Conservation (phyloP, 2,329 filamentous ascomycete genomes). For the Aschersonia sp. region DNA sequence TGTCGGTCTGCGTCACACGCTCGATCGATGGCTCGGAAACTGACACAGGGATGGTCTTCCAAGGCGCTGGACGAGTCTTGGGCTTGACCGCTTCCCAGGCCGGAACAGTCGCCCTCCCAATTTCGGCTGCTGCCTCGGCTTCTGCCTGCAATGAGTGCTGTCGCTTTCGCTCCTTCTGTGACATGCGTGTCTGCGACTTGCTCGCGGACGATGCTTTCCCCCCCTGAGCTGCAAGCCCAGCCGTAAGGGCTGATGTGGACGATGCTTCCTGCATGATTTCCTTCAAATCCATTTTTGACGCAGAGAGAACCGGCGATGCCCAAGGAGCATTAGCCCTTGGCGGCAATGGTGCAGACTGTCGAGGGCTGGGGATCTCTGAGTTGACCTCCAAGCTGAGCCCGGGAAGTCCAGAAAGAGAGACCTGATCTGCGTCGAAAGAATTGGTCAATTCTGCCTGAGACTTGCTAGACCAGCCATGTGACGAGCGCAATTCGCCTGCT, state of each 20-base stretch:
- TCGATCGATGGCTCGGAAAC: conserved; percentile 32
- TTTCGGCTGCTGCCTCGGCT: conserved; percentile 23
- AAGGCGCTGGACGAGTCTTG: conserved; percentile 38
- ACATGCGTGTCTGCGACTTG: conserved; percentile 46
- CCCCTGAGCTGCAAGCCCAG: conserved; percentile 36
- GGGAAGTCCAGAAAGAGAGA: background rate
- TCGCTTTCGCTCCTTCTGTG: conserved; percentile 84
- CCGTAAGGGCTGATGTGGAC: conserved; percentile 36
- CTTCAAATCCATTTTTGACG: conserved; percentile 54
- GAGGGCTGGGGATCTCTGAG: background rate
- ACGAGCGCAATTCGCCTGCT: no score
- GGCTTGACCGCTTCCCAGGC: conserved; percentile 29
- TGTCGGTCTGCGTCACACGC: conserved; percentile 26
- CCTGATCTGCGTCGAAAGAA: background rate
- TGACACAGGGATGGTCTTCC: conserved; percentile 43
- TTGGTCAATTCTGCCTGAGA: no score
- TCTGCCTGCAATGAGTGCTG: conserved; percentile 53
- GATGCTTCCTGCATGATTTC: conserved; percentile 57
- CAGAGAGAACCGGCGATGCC: conserved; percentile 35
- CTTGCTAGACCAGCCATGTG: no score
- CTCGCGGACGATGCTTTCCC: conserved; percentile 22
- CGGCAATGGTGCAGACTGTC: background rate
- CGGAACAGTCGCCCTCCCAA: conserved; percentile 15
- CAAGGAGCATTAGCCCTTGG: conserved; percentile 26
- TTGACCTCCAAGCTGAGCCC: background rate